These are phyloP conservation scores for Pisolithus thermaeus DNA, from an alignment of 1,284 basidiomycete genomes.

Conservation along the genomic window DNA sequence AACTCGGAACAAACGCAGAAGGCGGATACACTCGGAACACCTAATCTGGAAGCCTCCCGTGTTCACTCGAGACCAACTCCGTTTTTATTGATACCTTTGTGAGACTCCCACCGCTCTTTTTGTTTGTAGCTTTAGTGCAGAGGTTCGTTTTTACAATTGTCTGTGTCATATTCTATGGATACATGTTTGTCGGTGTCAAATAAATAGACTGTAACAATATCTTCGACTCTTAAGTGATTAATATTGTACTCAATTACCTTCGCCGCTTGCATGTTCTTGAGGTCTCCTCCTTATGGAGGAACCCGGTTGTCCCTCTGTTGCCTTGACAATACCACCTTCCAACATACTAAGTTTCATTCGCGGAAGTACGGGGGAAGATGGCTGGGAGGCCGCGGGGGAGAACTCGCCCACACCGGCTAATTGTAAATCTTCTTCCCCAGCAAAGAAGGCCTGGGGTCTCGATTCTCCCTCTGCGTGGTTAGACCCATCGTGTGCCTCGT, in stretches of 20 bases:
- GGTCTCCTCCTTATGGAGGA: slow-evolving; percentile 17
- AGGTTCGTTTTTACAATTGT: slow-evolving; percentile 6
- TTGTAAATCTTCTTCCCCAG: slow-evolving; percentile 46
- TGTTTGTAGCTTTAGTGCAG: slow-evolving; percentile 28
- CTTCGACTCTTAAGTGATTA: no score
- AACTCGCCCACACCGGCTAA: slow-evolving; percentile 67
- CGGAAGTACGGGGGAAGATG: slow-evolving; percentile 48
- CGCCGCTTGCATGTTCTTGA: slow-evolving; percentile 2
- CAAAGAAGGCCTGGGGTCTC: slow-evolving; percentile 43
- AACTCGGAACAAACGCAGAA: slow-evolving; percentile 72
- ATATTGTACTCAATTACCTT: slow-evolving; percentile 7
- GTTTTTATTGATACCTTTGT: slow-evolving; percentile 71
- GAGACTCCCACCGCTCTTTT: background rate
- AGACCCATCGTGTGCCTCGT: background rate
- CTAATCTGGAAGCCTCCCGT: slow-evolving; percentile 93
- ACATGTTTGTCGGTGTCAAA: slow-evolving; percentile 5
- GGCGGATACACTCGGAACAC: slow-evolving; percentile 75
- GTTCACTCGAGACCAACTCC: slow-evolving; percentile 84
- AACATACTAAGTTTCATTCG: slow-evolving; percentile 8
- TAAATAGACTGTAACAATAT: slow-evolving; percentile 1
- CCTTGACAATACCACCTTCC: slow-evolving; percentile 4
- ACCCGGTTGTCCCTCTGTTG: slow-evolving; percentile 7
- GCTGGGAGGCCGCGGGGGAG: slow-evolving; percentile 60
- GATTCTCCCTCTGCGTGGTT: slow-evolving; percentile 9
- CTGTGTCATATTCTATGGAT: slow-evolving; percentile 10